phyloP scores from a whole-genome alignment of 345 rosid species.

The Populus ilicifolia region DNA sequence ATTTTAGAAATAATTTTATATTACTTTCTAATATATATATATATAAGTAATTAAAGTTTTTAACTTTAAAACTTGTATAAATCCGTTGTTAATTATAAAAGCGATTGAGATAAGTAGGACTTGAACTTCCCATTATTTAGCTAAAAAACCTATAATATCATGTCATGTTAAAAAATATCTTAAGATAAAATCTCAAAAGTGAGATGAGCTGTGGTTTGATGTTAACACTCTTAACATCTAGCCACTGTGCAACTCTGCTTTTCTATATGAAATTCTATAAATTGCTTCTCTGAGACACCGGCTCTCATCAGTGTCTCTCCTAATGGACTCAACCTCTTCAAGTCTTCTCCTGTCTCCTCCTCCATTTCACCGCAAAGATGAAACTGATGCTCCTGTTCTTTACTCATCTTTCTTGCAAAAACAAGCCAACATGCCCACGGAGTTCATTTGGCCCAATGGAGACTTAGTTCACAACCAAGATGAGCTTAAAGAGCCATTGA shows the following conservation, averaged over 20 bases:
- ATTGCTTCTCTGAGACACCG: not conserved
- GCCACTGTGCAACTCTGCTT: not conserved
- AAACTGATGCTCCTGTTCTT: slow-evolving; percentile 8
- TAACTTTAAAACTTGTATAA: too few relatives aligned
- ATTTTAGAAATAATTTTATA: too few relatives aligned
- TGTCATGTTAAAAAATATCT: too few relatives aligned
- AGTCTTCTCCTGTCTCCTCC: slow-evolving; percentile 11
- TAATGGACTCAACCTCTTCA: slow-evolving; percentile 24
- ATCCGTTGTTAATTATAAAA: too few relatives aligned
- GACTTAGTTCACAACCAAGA: slow-evolving; percentile 24
- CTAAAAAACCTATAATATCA: too few relatives aligned
- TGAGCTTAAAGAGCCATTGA: slow-evolving; percentile 46
- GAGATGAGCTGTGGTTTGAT: too few relatives aligned
- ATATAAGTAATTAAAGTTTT: too few relatives aligned
- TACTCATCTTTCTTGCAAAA: slow-evolving; percentile 33
- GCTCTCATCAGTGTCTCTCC: slow-evolving; percentile 12
- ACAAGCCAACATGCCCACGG: slow-evolving; percentile 33
- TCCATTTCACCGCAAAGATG: slow-evolving; percentile 1
- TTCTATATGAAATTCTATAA: slow-evolving; percentile 6
- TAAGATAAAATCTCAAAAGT: too few relatives aligned
- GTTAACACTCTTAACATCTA: too few relatives aligned
- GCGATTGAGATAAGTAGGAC: too few relatives aligned
- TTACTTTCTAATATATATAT: too few relatives aligned
- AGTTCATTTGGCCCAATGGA: slow-evolving; percentile 48
- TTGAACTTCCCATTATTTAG: too few relatives aligned